Base-by-base conservation (phyloP, 208 protist genomes). In the Porcisia deanei region DNA sequence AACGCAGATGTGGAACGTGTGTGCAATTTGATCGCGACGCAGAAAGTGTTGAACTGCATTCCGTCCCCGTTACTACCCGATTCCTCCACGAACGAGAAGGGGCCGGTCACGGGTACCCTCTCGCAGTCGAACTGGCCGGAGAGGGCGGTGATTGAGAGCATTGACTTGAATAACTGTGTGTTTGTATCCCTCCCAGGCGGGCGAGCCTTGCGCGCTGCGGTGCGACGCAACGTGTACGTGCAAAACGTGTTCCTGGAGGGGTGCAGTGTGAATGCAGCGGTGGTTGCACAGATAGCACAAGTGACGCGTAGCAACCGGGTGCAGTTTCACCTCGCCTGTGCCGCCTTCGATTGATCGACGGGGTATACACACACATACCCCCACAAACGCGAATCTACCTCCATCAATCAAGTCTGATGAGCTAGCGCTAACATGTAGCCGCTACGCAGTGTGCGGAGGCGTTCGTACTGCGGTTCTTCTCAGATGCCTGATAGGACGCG, bases 191-290 rank as follows among this genome's bases (percentile, higher is more conserved):
- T 89, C 1, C 18, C 39, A 2, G 85, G 82, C 30, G 85, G 85
- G 3, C 78, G 85, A 37, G 85, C 85, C 8, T 10, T 89, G 57
- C 81, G 85, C 30, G 72, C 65, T 10, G 78, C 79, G 0, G 79
- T 73, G 4, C 81, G 85, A 2, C 82, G 79, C 25, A 86, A 89
- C 66, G 71, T 70, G n/a, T 87, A 79, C 53, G 22, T 89, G 60
- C 67, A 77, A 41, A 55, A 81, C n/a, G 63, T 89, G 1, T 86
- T 78, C 37, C 47, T 85, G 14, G 61, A 76, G 25, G 85, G 85
- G 1, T 87, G 77, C 57, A 89, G 85, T 22, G 79, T 89, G 18
- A 89, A 89, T 47, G 22, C 71, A 0, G 85, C 79, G 8, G 85
- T 85, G 7, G 71, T 83, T 54, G 53, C 52, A 52, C 85, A 89